Evolutionary conservation across 768 basidiomycete species (phyloP).

Genomic region (Boletus bicolor): DNA sequence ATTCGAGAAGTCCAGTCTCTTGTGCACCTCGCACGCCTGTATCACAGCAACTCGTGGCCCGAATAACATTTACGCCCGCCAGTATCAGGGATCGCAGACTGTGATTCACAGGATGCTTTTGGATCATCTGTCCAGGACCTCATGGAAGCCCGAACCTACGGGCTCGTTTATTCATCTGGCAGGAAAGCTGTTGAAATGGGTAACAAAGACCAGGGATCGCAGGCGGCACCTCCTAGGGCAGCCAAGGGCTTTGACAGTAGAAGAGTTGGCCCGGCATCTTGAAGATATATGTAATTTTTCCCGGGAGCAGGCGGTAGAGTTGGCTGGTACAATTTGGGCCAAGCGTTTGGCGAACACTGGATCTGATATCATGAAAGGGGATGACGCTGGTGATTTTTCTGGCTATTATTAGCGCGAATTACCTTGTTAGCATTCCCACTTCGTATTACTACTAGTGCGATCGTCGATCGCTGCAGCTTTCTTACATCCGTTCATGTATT

Average conservation of each 20-base stretch:
- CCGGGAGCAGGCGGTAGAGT: slow-evolving; percentile 7
- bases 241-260: slow-evolving; percentile 6
- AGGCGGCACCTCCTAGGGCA: not conserved
- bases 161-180: slow-evolving; percentile 23
- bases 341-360: slow-evolving; percentile 4
- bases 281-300: slow-evolving; percentile 13
- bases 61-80: slow-evolving; percentile 16
- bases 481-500: not conserved
- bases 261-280: slow-evolving; percentile 18
- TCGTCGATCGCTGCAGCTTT: not conserved
- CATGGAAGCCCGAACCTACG: slow-evolving; percentile 20
- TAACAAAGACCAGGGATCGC: slow-evolving; percentile 6
- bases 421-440: too few species aligned
- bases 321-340: slow-evolving; percentile 21
- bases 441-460: not conserved
- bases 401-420: not conserved
- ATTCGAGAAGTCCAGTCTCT: slow-evolving; percentile 23
- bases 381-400: not conserved
- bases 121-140: slow-evolving; percentile 13
- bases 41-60: slow-evolving; percentile 34
- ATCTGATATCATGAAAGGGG: slow-evolving; percentile 8
- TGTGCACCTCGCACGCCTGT: slow-evolving; percentile 36
- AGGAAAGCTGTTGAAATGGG: slow-evolving; percentile 19
- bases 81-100: slow-evolving; percentile 33
- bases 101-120: slow-evolving; percentile 23